Evolutionary conservation across 2,329 filamentous ascomycete genomes (phyloP), one percentile per base, ranked within the genome.

Genomic region (Catunica adiposa): DNA sequence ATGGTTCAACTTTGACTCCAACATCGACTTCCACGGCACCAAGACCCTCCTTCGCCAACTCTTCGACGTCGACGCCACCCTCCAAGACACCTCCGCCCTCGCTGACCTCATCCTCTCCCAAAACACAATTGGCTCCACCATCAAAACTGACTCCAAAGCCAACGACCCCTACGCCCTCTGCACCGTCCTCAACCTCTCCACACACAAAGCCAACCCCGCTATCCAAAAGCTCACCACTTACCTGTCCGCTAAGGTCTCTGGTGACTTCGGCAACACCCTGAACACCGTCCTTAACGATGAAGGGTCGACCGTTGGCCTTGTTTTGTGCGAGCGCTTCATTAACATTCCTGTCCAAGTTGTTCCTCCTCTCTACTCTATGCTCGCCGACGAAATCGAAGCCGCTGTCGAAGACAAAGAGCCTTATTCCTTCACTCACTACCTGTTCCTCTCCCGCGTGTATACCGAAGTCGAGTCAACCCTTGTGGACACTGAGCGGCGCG

Each of bases 131-230:
- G 92, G 92, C 55, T 95, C 89, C 9, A 96, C 90, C 0, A 88
- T 97, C 62, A 98, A 98, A 70, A 86, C 92, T n/a, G 90, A 97
- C 63, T 89, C 89, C 63, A 89, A 92, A 65, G 88, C 89, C 64
- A 86, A 81, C 48, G 92, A 97, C 65, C 84, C 92, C 1, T 97
- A 92, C 69, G 89, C 90, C 9, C 86, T 98, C 68, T 73, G 97
- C 60, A 95, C 89, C 0, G 84, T 88, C 6, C 71, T 98, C 58
- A 96, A 95, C 66, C 71, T 92, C 51, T 75, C 81, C 55, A 29
- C 23, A 11, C 89, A 94, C 69, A 77, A 82, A 69, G 79, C 85
- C 56, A 86, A 86, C 66, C 77, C 81, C 62, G 78, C 82, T 23
- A 76, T 96, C 59, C 77, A 81, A 61, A 76, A 83, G 58, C 71